These are phyloP conservation scores for Posidonia australis DNA, from an alignment of 106 monocot genomes.

Conservation along the genomic window DNA sequence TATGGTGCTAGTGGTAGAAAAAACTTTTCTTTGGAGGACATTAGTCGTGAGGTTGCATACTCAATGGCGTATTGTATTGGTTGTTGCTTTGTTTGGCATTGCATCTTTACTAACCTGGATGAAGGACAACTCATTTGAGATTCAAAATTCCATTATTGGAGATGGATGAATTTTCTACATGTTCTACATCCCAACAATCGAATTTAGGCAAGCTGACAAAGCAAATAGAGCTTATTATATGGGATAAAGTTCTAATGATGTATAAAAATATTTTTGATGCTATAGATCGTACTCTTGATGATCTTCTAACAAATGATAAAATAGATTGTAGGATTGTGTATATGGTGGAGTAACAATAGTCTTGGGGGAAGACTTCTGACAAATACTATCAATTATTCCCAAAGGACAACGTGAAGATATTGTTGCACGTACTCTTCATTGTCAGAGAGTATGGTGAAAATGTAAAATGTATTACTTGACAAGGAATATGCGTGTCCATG, in stretches of 20 bases:
- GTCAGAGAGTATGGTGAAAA: neutral
- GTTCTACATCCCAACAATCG: neutral
- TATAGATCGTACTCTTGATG: neutral
- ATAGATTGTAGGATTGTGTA: neutral
- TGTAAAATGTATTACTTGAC: neutral
- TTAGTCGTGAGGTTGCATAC: too few relatives aligned
- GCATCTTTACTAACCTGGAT: too few relatives aligned
- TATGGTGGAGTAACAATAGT: neutral
- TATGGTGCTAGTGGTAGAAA: too few relatives aligned
- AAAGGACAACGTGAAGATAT: neutral
- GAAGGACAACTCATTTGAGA: neutral
- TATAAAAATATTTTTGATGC: neutral
- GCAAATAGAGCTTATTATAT: neutral
- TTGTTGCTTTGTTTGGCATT: too few relatives aligned
- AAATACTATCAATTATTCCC: neutral
- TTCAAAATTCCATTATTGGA: slow-evolving; percentile 1
- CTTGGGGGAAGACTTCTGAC: neutral
- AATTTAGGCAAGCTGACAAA: neutral
- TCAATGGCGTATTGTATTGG: too few relatives aligned
- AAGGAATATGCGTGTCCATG: neutral
- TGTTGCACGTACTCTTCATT: neutral
- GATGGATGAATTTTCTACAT: neutral
- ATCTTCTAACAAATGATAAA: neutral
- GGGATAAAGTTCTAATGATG: slow-evolving; percentile 1
- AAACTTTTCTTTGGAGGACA: too few relatives aligned